Evolutionary conservation across 768 basidiomycete genomes (phyloP), one percentile per base, ranked within the genome.

Genomic region (Crepidotus variabilis): DNA sequence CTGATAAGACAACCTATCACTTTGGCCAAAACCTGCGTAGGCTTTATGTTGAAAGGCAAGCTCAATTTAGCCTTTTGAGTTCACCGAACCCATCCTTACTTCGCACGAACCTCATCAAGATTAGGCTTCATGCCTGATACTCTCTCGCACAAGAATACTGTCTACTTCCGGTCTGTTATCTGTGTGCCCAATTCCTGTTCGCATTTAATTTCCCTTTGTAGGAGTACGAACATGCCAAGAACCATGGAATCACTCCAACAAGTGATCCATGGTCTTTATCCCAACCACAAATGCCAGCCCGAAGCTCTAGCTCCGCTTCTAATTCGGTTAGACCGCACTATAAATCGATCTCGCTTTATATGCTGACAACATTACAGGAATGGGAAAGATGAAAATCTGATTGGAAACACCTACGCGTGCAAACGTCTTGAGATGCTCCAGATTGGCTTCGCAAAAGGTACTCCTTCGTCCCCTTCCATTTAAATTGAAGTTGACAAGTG

Each of bases 191-290:
- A 21, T 22, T 24, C 23, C 32, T 24, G 16, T 22, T 57, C 36
- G 11, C 21, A 39, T 20, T 47, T 18, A n/a, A 47, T 16, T 4
- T 13, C 18, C 20, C 11, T 39, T 34, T 13, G 8, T 50, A 85
- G 86, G 48, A 87, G 83, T 14, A 93, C 91, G 1, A 87, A 89
- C 63, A 82, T 93, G 67, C 82, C 89, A 0, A 77, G 91, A 33
- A 92, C 90, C 5, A 83, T 86, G 14, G 88, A 92, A 61, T 85
- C 85, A 0, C 69, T 91, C 16, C 85, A 88, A 60, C 84, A 92
- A 60, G 75, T 92, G 34, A 73, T 88, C n/a, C 77, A 84, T 50
- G 90, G 90, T 1, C 67, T 93, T 48, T 92, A 90, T 62, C 87
- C 87, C 1, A 69, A 72, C 6, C 59, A 69, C 3, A 81, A 82